Evolutionary conservation across 768 basidiomycete species (phyloP).

Genomic region (Tylopilus sp.): DNA sequence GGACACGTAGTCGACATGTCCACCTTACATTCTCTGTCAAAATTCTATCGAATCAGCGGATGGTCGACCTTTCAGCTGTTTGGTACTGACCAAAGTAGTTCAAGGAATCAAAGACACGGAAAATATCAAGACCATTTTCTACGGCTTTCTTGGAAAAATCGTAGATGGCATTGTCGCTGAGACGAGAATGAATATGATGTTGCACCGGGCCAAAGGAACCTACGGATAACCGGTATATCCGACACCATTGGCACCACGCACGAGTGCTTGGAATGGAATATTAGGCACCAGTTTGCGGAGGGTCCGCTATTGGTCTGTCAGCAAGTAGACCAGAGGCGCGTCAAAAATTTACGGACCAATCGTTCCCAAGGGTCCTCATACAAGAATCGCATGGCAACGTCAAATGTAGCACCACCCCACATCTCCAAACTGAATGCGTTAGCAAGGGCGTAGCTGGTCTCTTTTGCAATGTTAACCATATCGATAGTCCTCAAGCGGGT

Average conservation of each 20-base stretch:
- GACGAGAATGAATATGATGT: slow-evolving; percentile 6
- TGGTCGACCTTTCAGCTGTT: background rate
- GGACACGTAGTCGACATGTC: background rate
- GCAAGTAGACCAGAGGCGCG: background rate
- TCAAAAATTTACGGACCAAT: slow-evolving; percentile 50
- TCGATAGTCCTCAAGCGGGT: slow-evolving; percentile 95
- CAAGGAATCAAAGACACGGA: slow-evolving; percentile 98
- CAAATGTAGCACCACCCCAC: slow-evolving; percentile 99
- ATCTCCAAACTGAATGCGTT: slow-evolving; percentile 97
- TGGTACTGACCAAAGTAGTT: slow-evolving; percentile 86
- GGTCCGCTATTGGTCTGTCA: slow-evolving; percentile 55
- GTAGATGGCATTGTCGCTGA: slow-evolving; percentile 95
- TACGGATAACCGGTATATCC: slow-evolving; percentile 98
- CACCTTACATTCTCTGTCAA: slow-evolving; percentile 62
- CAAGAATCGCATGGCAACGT: slow-evolving; percentile 98
- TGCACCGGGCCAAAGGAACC: slow-evolving; percentile 26
- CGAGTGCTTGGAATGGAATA: slow-evolving; percentile 96
- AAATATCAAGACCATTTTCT: slow-evolving; percentile 99
- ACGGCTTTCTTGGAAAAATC: slow-evolving; percentile 99
- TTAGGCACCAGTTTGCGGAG: slow-evolving; percentile 96
- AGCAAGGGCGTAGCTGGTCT: slow-evolving; percentile 90
- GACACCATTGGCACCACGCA: slow-evolving; percentile 98
- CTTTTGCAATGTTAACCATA: slow-evolving; percentile 97
- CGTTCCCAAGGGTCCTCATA: slow-evolving; percentile 99
- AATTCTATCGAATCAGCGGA: slow-evolving; percentile 5